Base-by-base conservation (phyloP, 805 yeast species). In the Spencermartinsiella europaea region DNA sequence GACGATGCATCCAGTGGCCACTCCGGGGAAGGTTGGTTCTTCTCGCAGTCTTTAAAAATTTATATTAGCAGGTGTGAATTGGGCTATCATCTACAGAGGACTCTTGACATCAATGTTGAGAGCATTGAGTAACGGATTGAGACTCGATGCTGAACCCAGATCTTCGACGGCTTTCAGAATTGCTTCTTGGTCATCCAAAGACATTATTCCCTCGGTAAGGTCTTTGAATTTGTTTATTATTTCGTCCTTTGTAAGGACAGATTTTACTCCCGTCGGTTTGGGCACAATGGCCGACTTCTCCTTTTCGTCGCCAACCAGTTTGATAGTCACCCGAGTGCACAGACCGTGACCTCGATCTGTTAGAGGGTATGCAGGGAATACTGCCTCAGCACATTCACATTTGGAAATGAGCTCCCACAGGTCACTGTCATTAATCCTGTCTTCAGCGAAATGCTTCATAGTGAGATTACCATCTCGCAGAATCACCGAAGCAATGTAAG, bases 401-500 rank as follows among this genome's bases (percentile, higher is more conserved):
- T 46, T 47, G 15, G n/a, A 40, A 12, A 48, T 28, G 7, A 45
- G 34, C 21, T 34, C 45, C 51, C 51, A 48, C 14, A 48, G 34
- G 5, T 48, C 51, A 8, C 36, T 40, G 5, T 41, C 33, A 17
- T 44, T 20, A 16, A 48, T 45, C 5, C 14, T n/a, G 16, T 44
- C 34, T 4, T 44, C 49, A 3, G 49, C 25, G 25, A 48, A 48
- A 20, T 17, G 25, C 21, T 33, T 37, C 25, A 41, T 28, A 19
- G 41, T 22, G 14, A 48, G 40, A 4, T 17, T 35, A n/a, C 49
- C 49, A 34, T 48, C 51, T n/a, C 33, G 33, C n/a, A 48, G 42
- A n/a, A 48, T 36, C 12, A 39, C 48, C n/a, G 46, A 48, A 25
- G 49, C 44, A 34, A 48, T 34, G 27, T 48, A 48, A 7, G 51